Evolutionary conservation across 805 yeast species (phyloP), one percentile per base, ranked within the genome.

Genomic region (Kodamaea kaohsiungensis): DNA sequence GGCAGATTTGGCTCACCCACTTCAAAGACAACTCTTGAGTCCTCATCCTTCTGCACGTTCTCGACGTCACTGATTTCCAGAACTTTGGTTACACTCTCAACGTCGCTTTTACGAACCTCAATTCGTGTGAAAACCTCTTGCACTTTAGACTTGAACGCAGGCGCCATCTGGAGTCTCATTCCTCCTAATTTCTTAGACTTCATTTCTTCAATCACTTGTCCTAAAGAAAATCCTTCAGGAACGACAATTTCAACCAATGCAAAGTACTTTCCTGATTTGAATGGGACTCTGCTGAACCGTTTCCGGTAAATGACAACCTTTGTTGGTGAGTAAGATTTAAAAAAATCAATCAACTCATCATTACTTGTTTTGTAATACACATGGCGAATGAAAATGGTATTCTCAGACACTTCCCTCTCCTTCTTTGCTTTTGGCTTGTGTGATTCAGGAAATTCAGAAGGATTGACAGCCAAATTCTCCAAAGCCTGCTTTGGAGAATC

Each of bases 161-260:
- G 47, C 2, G 37, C 15, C 35, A 50, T 22, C 7, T 37, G 37
- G 7, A 30, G 18, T 15, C 16, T 37, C 17, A n/a, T 7, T 3
- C 45, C 48, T 5, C 45, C 25, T 22, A 80, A 61, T 53, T 71
- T 75, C 55, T 68, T 67, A 33, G 66, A 70, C 42, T 71, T 59
- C 55, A 81, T 67, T 16, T 65, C 64, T 16, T 63, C 71, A 46
- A 81, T 68, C 2, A 86, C 82, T n/a, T 68, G 68, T 2, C 68
- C 68, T 38, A 81, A 61, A 1, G 77, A 77, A 16, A 65, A 72
- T 1, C 69, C 76, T n/a, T 73, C 72, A n/a, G 56, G 49, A 4
- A 45, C 46, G 15, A 75, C 72, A 54, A 80, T 68, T 48, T 76
- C 80, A 49, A 76, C 80, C 70, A 79, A 77, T 50, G 89, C 90